phyloP scores from a whole-genome alignment of 805 yeast species.

The Yamadazyma kitorensis region DNA sequence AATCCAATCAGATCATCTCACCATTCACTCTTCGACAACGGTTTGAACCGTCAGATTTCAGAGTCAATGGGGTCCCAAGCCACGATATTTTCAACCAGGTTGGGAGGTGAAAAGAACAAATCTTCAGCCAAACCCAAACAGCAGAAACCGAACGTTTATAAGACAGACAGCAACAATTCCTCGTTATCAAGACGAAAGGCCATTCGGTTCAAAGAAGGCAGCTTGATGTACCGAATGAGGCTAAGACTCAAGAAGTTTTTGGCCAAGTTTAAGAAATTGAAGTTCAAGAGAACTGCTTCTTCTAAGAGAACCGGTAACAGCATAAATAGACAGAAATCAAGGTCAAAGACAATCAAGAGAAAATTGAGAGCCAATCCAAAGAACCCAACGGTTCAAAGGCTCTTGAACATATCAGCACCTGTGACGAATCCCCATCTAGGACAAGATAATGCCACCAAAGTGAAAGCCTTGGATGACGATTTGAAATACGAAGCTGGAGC shows the following conservation, averaged over 20 bases:
- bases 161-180: conserved; percentile 9
- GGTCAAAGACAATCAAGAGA: conserved; percentile 14
- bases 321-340: conserved; percentile 6
- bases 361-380: conserved; percentile 16
- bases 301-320: conserved; percentile 21
- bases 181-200: conserved; percentile 29
- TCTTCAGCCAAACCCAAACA: neutral
- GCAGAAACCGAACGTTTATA: conserved; percentile 4
- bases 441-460: conserved; percentile 11
- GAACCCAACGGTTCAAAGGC: conserved; percentile 9
- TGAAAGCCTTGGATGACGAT: conserved; percentile 19
- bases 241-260: conserved; percentile 23
- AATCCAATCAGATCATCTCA: conserved; percentile 1
- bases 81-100: conserved; percentile 42
- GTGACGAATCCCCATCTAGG: conserved; percentile 31
- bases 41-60: conserved; percentile 20
- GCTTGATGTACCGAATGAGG: conserved; percentile 29
- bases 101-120: conserved; percentile 13
- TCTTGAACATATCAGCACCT: conserved; percentile 26
- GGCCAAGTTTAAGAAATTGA: conserved; percentile 20
- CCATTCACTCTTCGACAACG: conserved; percentile 1
- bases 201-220: conserved; percentile 32
- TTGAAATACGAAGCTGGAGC: conserved; percentile 27
- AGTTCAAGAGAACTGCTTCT: conserved; percentile 21
- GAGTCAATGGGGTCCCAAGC: conserved; percentile 43